A percentile compares a stretch with the other conserved stretches of the same genome.
phyloP scores from a whole-genome alignment of 305 asterid species.

The Salvia sclarea region DNA sequence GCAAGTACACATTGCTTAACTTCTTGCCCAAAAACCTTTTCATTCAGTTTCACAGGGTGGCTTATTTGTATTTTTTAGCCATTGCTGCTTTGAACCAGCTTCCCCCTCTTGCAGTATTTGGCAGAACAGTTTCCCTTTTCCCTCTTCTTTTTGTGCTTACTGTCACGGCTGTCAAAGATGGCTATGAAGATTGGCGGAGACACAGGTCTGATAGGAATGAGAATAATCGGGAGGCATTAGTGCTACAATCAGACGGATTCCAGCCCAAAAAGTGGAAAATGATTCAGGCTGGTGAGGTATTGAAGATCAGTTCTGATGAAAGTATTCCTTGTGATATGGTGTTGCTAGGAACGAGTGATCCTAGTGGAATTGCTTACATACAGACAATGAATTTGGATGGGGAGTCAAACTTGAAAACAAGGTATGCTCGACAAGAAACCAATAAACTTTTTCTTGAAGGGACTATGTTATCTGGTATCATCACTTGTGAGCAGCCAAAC shows the following conservation, averaged over 20 bases:
- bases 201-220: constrained; percentile 98
- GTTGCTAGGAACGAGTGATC: constrained; percentile 89
- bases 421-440: constrained; percentile 99
- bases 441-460: constrained; percentile 64
- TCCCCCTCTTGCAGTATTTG: constrained; percentile 98
- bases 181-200: constrained; percentile 99
- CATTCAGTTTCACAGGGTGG: constrained; percentile 94
- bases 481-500: constrained; percentile 96
- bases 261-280: constrained; percentile 74
- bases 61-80: constrained; percentile 89
- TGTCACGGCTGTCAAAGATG: constrained; percentile 97
- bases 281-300: constrained; percentile 83
- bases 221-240: constrained; percentile 87
- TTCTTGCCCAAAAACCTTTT: constrained; percentile 94
- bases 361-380: constrained; percentile 93
- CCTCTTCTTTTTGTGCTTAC: constrained; percentile 97
- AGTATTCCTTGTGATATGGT: constrained; percentile 96
- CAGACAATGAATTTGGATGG: constrained; percentile 99
- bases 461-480: constrained; percentile 59
- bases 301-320: constrained; percentile 78
- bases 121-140: constrained; percentile 91
- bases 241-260: constrained; percentile 67
- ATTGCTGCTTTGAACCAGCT: constrained; percentile 97
- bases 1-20: constrained; percentile 83
- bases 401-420: constrained; percentile 95